phyloP scores from a whole-genome alignment of 108 stramenopile species.

The Fistulifera solaris region DNA sequence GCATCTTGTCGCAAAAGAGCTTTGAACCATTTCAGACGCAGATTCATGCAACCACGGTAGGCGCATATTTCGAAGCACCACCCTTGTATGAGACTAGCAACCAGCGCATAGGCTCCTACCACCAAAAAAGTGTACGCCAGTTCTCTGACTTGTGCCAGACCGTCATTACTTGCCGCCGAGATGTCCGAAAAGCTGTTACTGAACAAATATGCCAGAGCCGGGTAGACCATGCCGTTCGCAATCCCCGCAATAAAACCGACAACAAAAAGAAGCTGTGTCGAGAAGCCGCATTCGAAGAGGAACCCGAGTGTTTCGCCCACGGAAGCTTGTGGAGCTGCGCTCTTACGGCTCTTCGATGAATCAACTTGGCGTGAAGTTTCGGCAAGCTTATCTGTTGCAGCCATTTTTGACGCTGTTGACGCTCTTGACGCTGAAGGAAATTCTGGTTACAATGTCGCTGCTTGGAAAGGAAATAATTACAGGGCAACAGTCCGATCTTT shows the following conservation, averaged over 20 bases:
- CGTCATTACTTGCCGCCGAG: conserved; percentile 19
- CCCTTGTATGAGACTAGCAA: conserved; percentile 28
- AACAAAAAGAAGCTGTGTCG: conserved; percentile 20
- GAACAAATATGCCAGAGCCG: conserved; percentile 51
- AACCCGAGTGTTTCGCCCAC: conserved; percentile 26
- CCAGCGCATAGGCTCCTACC: conserved; percentile 46
- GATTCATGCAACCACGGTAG: conserved; percentile 22
- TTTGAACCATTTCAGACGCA: conserved; percentile 48
- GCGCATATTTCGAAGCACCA: conserved; percentile 36
- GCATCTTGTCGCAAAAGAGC: conserved; percentile 57
- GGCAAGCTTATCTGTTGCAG: too few species aligned
- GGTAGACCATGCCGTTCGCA: conserved; percentile 43
- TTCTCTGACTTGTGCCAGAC: conserved; percentile 13
- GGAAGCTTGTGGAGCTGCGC: conserved; percentile 7
- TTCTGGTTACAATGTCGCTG: too few species aligned
- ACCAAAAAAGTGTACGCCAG: conserved; percentile 46
- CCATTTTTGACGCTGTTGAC: too few species aligned
- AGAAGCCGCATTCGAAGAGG: conserved; percentile 13
- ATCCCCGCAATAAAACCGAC: conserved; percentile 27
- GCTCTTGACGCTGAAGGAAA: too few species aligned
- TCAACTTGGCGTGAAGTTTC: too few species aligned
- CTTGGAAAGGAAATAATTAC: too few species aligned
- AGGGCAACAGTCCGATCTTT: too few species aligned
- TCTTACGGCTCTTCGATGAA: too few species aligned
- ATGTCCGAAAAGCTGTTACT: conserved; percentile 32